Evolutionary conservation across 2,329 filamentous ascomycete species (phyloP).

Genomic region (Calonectria leucothoes): DNA sequence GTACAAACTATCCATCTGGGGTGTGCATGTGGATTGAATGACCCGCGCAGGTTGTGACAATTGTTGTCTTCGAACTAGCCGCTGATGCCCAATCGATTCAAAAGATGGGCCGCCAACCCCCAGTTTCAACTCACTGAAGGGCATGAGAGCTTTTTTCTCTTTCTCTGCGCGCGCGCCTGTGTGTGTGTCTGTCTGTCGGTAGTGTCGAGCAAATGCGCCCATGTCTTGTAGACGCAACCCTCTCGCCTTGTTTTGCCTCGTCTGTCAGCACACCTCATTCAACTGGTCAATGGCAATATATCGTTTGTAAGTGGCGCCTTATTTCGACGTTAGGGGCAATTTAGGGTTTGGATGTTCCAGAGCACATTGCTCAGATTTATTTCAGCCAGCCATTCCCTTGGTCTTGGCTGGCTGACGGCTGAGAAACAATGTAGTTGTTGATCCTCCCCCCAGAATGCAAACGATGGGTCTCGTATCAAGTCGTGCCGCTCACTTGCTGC

Average conservation of each 20-base stretch:
- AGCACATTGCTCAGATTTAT: neutral
- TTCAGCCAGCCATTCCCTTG: slow-evolving; percentile 1
- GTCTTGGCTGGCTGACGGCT: neutral
- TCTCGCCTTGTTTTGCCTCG: neutral
- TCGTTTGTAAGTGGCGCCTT: slow-evolving; percentile 2
- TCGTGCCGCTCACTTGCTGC: slow-evolving; percentile 22
- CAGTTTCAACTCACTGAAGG: neutral
- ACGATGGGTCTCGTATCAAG: neutral
- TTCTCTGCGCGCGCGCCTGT: neutral
- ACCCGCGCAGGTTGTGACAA: slow-evolving; percentile 32
- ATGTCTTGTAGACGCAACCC: neutral
- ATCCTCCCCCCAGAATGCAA: neutral
- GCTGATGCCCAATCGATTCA: slow-evolving; percentile 35
- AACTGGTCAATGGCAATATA: neutral
- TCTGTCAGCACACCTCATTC: neutral
- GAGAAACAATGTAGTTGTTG: slow-evolving; percentile 2
- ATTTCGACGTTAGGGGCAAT: neutral
- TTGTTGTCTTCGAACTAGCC: slow-evolving; percentile 39
- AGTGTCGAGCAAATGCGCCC: neutral
- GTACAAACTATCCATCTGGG: neutral
- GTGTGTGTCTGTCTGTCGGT: neutral
- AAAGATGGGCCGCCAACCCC: slow-evolving; percentile 24
- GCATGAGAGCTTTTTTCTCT: neutral
- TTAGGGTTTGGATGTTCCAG: neutral
- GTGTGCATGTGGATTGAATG: slow-evolving; percentile 2